phyloP scores from a whole-genome alignment of 257 asterid species.

The Echites panduratus region DNA sequence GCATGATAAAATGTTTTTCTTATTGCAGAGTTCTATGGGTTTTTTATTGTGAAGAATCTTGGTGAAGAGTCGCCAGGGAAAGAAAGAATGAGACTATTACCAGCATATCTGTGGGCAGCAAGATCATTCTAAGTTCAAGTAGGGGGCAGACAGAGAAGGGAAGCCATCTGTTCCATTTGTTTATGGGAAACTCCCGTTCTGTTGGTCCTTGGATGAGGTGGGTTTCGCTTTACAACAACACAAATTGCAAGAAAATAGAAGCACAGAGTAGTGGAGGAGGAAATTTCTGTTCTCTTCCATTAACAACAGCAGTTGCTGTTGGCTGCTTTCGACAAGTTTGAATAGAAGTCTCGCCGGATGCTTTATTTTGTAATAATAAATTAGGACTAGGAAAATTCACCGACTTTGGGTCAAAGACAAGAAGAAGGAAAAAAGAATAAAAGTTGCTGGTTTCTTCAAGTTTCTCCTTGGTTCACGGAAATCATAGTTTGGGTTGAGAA shows the following conservation, averaged over 20 bases:
- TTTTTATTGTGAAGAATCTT: background rate
- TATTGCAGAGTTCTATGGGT: background rate
- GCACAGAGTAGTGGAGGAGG: background rate
- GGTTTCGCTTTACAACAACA: background rate
- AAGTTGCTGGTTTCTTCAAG: slow-evolving; percentile 15
- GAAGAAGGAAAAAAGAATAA: background rate
- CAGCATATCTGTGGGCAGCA: background rate
- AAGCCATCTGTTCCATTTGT: too few species aligned
- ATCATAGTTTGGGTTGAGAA: slow-evolving; percentile 4
- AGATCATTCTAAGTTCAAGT: background rate
- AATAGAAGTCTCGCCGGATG: background rate
- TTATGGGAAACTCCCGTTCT: background rate
- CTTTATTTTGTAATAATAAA: background rate
- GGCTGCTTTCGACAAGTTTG: background rate
- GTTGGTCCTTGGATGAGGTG: background rate
- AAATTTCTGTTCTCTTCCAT: background rate
- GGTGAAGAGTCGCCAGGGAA: background rate
- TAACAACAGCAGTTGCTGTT: background rate
- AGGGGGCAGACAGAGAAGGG: background rate
- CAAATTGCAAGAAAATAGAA: background rate
- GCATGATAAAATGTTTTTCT: background rate
- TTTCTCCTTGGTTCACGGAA: slow-evolving; percentile 17
- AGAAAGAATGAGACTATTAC: background rate
- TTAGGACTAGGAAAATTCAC: slow-evolving; percentile 18
- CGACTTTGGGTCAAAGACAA: slow-evolving; percentile 9